Base-by-base conservation (phyloP, 495 filamentous ascomycete genomes). In the Penicillium bovifimosum region DNA sequence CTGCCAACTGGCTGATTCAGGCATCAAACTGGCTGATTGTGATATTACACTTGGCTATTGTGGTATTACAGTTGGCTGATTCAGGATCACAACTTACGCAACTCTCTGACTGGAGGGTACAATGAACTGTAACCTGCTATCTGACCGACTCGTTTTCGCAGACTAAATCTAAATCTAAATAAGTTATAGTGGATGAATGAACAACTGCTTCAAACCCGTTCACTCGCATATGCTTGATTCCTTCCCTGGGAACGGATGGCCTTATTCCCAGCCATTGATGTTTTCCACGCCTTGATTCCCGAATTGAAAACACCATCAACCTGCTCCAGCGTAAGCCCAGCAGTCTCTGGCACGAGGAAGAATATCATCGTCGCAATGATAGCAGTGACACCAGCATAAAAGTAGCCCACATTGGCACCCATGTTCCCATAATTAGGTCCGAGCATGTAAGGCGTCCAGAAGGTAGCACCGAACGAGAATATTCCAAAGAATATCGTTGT, bases 401-500 rank as follows among this genome's bases (percentile, higher is more conserved):
- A 68, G 27, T 68, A 68, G 5, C 65, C 63, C 9, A 68, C 65
- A 33, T 58, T 62, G 6, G 60, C 26, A 0, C 65, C 65, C 65
- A 68, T 68, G n/a, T 64, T 51, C 5, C 63, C 65, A 47, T 68
- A 52, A 6, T 60, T 27, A 2, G 60, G 20, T 26, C 54, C 55
- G 6, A 68, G 38, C 65, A 68, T 68, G 9, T 68, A 68, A 0
- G 65, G 65, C 0, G 65, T 66, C 63, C 63, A 68, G 16, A 68
- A 68, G 0, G 49, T 53, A 2, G 65, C 65, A 13, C 41, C 63
- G 33, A 68, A 68, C 1, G 57, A 57, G 18, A 68, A 64, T 3
- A 66, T 53, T 1, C 63, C 60, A 35, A 60, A 66, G 9, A 62
- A 34, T 6, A 62, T 41, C 1, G 61, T 64, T 10, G 60, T 58